These are phyloP conservation scores for Lactarius psammicola DNA, from an alignment of 768 basidiomycete genomes.

Conservation along the genomic window DNA sequence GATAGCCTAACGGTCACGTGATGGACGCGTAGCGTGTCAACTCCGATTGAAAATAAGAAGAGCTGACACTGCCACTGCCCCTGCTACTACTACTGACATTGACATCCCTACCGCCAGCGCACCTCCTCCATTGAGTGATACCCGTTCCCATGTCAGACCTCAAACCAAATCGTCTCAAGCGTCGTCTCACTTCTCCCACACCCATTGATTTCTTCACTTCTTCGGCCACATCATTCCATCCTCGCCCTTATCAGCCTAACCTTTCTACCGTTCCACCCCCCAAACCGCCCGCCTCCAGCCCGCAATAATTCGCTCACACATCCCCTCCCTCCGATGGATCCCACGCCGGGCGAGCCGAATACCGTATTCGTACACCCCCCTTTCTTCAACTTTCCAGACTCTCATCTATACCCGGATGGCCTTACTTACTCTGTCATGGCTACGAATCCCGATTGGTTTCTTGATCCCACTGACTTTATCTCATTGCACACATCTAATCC, in stretches of 20 bases:
- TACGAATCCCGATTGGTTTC: slow-evolving; percentile 78
- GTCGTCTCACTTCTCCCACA: slow-evolving; percentile 46
- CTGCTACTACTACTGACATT: neutral
- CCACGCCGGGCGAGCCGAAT: slow-evolving; percentile 60
- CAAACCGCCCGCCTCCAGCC: slow-evolving; percentile 24
- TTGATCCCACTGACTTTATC: slow-evolving; percentile 63
- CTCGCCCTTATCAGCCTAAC: slow-evolving; percentile 58
- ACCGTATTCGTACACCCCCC: slow-evolving; percentile 74
- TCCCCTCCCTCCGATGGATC: slow-evolving; percentile 45
- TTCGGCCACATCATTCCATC: slow-evolving; percentile 62
- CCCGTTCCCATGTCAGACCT: slow-evolving; percentile 17
- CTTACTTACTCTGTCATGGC: slow-evolving; percentile 70
- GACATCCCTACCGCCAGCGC: slow-evolving; percentile 9
- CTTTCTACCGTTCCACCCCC: slow-evolving; percentile 22
- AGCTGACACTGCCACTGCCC: neutral
- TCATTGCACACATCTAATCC: slow-evolving; percentile 46
- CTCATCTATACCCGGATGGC: slow-evolving; percentile 60
- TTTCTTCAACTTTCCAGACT: slow-evolving; percentile 63
- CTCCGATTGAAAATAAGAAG: slow-evolving; percentile 43
- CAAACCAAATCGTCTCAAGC: slow-evolving; percentile 39
- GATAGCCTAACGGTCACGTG: slow-evolving; percentile 39
- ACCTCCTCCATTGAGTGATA: slow-evolving; percentile 12
- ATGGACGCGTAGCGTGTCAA: slow-evolving; percentile 44
- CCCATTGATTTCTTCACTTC: slow-evolving; percentile 61
- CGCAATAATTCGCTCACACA: slow-evolving; percentile 27